These are phyloP conservation scores for Coleophoma crateriformis DNA, from an alignment of 2,329 filamentous ascomycete species.

Conservation along the genomic window DNA sequence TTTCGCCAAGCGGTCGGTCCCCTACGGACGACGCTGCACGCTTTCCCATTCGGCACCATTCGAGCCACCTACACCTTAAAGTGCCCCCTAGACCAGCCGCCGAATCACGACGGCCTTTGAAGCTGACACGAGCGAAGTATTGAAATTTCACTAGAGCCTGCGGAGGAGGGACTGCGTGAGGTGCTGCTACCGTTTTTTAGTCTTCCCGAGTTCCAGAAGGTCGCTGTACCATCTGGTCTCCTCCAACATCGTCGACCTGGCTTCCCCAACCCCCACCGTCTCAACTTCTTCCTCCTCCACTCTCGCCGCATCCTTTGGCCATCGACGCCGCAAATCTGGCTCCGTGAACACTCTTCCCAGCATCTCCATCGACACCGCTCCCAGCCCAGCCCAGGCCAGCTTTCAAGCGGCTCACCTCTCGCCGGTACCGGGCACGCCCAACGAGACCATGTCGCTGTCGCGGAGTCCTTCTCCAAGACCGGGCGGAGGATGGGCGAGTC, in stretches of 20 bases:
- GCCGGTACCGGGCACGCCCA: slow-evolving; percentile 41
- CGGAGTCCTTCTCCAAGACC: slow-evolving; percentile 81
- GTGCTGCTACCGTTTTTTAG: not conserved
- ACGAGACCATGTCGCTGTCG: slow-evolving; percentile 70
- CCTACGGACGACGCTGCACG: too few species aligned
- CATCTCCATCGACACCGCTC: slow-evolving; percentile 15
- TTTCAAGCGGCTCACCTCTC: slow-evolving; percentile 9
- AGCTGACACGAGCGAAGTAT: not conserved
- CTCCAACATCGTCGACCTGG: slow-evolving; percentile 37
- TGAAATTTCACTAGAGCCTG: not conserved
- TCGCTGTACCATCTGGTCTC: slow-evolving; percentile 22
- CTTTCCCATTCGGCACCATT: not conserved
- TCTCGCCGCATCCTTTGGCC: slow-evolving; percentile 24
- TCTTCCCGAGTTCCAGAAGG: slow-evolving; percentile 14
- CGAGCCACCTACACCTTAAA: slow-evolving; percentile 1
- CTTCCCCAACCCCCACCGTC: slow-evolving; percentile 40
- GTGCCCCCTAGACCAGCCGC: not conserved
- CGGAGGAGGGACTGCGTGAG: not conserved
- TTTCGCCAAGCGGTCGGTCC: too few species aligned
- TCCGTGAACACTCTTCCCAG: slow-evolving; percentile 18
- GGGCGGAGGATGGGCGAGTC: slow-evolving; percentile 85
- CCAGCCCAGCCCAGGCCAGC: slow-evolving; percentile 2
- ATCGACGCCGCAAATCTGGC: slow-evolving; percentile 30
- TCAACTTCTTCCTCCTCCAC: slow-evolving; percentile 40
- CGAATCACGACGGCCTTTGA: not conserved